Conservation (phyloP, 192 early-diverging fungal species). For the Podila minutissima region DNA sequence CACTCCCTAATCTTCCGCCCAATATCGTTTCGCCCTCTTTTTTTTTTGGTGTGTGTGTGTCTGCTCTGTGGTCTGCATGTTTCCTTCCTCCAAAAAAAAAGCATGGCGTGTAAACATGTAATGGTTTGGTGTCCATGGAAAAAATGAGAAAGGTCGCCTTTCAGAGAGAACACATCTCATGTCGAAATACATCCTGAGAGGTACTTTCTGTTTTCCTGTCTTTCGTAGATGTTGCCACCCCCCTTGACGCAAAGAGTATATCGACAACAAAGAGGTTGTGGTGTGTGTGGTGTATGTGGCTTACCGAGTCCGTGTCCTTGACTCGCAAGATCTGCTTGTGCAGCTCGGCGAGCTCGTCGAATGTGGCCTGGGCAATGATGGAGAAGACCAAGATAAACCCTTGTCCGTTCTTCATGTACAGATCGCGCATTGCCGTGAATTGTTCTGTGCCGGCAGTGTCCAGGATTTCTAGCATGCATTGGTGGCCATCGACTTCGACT, state of each 20-base stretch:
- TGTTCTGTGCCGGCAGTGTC: conserved; percentile 89
- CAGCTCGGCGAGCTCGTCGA: conserved; percentile 82
- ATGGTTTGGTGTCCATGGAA: no score
- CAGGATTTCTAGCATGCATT: conserved; percentile 87
- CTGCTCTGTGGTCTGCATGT: no score
- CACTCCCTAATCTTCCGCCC: conserved; percentile 1
- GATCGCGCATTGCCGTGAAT: conserved; percentile 77
- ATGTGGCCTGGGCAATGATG: conserved; percentile 75
- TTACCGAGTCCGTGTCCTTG: conserved; percentile 76
- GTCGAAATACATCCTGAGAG: no score
- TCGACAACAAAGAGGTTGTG: background rate
- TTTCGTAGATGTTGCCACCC: no score
- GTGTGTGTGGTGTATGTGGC: conserved; percentile 4
- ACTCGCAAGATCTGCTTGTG: conserved; percentile 81
- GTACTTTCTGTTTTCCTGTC: no score
- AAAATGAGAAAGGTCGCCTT: no score
- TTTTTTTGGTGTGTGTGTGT: background rate
- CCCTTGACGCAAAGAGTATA: no score
- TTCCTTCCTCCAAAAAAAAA: no score
- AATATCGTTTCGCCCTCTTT: background rate
- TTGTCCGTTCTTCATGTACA: conserved; percentile 93
- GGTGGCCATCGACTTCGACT: conserved; percentile 82
- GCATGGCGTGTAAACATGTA: no score
- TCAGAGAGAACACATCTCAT: no score
- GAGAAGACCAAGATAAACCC: conserved; percentile 91